These are phyloP conservation scores for Penicillium riverlandense DNA, from an alignment of 495 filamentous ascomycete genomes.

Conservation along the genomic window DNA sequence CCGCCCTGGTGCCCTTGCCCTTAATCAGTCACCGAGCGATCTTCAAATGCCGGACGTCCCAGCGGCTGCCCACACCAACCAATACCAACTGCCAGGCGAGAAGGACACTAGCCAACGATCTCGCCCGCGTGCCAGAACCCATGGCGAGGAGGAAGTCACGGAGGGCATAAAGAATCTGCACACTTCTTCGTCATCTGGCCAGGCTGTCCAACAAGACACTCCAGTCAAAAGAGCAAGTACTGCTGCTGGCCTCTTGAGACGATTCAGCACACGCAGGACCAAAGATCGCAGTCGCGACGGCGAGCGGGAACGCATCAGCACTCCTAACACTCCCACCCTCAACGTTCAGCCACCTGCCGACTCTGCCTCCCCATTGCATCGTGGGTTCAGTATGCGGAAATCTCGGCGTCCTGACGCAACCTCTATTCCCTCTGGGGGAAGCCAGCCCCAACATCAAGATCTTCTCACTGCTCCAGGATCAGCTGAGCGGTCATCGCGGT, in stretches of 20 bases:
- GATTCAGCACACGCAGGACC: constrained; percentile 81
- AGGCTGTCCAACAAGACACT: constrained; percentile 51
- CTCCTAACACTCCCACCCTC: constrained; percentile 59
- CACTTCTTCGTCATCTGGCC: constrained; percentile 42
- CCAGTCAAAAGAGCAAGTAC: constrained; percentile 78
- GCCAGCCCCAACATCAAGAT: constrained; percentile 64
- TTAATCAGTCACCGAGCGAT: constrained; percentile 51
- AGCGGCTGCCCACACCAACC: constrained; percentile 87
- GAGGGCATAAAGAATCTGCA: constrained; percentile 70
- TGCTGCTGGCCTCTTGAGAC: constrained; percentile 75
- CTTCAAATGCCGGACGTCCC: constrained; percentile 72
- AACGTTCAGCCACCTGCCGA: constrained; percentile 70
- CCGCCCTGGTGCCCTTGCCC: constrained; percentile 53
- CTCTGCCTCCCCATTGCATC: constrained; percentile 51
- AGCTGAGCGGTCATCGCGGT: constrained; percentile 48
- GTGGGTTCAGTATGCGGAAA: constrained; percentile 76
- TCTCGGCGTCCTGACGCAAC: constrained; percentile 55
- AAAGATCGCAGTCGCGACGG: constrained; percentile 46
- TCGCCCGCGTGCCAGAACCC: constrained; percentile 80
- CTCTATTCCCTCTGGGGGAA: constrained; percentile 54
- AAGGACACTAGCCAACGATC: constrained; percentile 69
- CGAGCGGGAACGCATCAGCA: constrained; percentile 47
- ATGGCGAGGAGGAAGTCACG: constrained; percentile 87
- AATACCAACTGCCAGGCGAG: constrained; percentile 80
- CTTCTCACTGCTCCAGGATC: constrained; percentile 63